Conservation (phyloP, 768 basidiomycete genomes). For the Mycena capillaripes region DNA sequence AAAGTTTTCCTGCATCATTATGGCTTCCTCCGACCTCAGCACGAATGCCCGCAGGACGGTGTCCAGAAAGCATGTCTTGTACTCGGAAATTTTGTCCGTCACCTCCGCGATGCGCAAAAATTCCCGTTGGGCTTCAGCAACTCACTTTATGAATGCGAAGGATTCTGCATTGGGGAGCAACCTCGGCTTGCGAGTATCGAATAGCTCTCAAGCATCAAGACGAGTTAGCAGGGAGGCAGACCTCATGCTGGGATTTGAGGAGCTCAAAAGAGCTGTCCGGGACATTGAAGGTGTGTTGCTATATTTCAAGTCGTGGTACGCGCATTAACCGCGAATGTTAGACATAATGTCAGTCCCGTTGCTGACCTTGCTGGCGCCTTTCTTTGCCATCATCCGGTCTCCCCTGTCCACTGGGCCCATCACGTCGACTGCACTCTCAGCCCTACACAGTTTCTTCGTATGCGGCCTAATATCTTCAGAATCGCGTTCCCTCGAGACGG, state of each 20-base stretch:
- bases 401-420: conserved; percentile 97
- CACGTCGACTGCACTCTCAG: conserved; percentile 91
- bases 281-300: conserved; percentile 71
- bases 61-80: conserved; percentile 83
- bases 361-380: conserved; percentile 81
- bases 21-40: conserved; percentile 37
- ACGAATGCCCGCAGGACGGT: conserved; percentile 50
- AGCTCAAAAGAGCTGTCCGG: conserved; percentile 81
- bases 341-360: conserved; percentile 74
- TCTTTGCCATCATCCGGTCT: conserved; percentile 94
- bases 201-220: conserved; percentile 57
- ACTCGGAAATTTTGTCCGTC: conserved; percentile 92
- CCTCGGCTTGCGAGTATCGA: conserved; percentile 78
- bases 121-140: conserved; percentile 92
- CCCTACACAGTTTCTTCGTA: conserved; percentile 90
- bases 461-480: conserved; percentile 77
- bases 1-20: conserved; percentile 41
- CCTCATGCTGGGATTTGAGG: conserved; percentile 91
- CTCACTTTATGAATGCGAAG: conserved; percentile 70
- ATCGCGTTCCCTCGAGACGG: conserved; percentile 70
- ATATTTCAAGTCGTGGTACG: conserved; percentile 12
- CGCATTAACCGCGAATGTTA: conserved; percentile 44
- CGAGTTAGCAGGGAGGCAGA: conserved; percentile 81
- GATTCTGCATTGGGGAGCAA: conserved; percentile 81
- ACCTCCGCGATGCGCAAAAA: conserved; percentile 98